These are phyloP conservation scores for Nyctanthes arbortristis DNA, from an alignment of 257 asterid species.

Conservation along the genomic window DNA sequence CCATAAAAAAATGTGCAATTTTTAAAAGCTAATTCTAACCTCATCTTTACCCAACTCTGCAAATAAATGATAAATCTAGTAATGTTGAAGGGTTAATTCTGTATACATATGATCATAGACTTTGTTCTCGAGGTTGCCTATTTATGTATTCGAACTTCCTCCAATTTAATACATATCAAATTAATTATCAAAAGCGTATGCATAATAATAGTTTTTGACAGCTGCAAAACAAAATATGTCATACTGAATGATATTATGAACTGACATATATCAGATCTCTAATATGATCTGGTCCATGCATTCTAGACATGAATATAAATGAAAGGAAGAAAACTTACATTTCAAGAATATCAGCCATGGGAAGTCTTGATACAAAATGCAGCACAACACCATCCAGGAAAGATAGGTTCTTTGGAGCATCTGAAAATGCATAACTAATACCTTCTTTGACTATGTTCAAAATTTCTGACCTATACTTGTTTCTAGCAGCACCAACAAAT, in stretches of 20 bases:
- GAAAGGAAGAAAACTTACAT: slow-evolving; percentile 57
- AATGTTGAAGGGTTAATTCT: not conserved
- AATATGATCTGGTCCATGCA: slow-evolving; percentile 5
- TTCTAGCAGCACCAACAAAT: slow-evolving; percentile 77
- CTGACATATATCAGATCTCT: not conserved
- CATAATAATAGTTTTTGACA: not conserved
- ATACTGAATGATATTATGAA: not conserved
- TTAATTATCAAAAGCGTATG: not conserved
- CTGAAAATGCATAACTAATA: slow-evolving; percentile 68
- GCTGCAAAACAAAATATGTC: not conserved
- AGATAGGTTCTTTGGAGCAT: slow-evolving; percentile 83
- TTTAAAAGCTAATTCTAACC: not conserved
- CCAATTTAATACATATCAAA: not conserved
- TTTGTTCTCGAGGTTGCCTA: not conserved
- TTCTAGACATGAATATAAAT: slow-evolving; percentile 3
- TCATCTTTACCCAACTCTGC: too few species aligned
- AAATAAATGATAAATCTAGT: not conserved
- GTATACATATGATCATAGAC: not conserved
- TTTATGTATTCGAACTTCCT: not conserved
- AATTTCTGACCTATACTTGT: slow-evolving; percentile 71
- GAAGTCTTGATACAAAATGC: slow-evolving; percentile 86
- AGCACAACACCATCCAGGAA: slow-evolving; percentile 82
- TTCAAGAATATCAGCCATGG: slow-evolving; percentile 69
- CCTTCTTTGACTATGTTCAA: slow-evolving; percentile 73
- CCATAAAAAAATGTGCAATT: not conserved